Evolutionary conservation across 768 basidiomycete genomes (phyloP), one percentile per base, ranked within the genome.

Genomic region (Suillus placidus): DNA sequence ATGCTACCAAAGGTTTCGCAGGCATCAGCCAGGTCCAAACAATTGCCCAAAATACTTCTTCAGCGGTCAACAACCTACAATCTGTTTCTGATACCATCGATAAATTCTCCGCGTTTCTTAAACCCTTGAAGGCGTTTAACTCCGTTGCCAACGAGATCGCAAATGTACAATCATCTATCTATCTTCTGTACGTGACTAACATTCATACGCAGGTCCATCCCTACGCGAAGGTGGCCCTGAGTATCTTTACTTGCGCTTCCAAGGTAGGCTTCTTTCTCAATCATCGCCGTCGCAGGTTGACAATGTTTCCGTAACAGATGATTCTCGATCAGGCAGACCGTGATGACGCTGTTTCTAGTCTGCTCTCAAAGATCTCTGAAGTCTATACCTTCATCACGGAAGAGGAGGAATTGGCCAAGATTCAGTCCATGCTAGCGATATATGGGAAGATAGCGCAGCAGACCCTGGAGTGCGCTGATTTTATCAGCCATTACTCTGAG

Each of bases 401-500:
- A 35, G 40, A 32, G 3, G 54, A 66, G 18, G 43, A n/a, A 3
- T 23, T 45, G 45, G 9, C 42, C 23, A 57, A 47, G 6, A 34
- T 66, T 13, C 1, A 14, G 4, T 38, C 49, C 6, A 51, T 51
- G 57, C 37, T 37, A 34, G 52, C 20, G 6, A n/a, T 52, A 40
- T 52, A 43, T 20, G 32, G n/a, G 12, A 32, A 55, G 26, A 54
- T 66, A 26, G 52, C 66, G 1, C 60, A 66, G 20, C 70, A 74
- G 60, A 72, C 69, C 0, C 66, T 66, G 13, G 75, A 76, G 51
- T 74, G 73, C 32, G 71, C 69, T 1, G 71, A 74, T 63, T 76
- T 76, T 38, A 74, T 75, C 47, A 62, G 60, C 9, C 71, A 71
- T 37, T 76, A 76, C 64, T 67, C 73, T 20, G 70, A 64, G 56